Conservation (phyloP, 2,329 filamentous ascomycete genomes). For the Colletotrichum cereale region DNA sequence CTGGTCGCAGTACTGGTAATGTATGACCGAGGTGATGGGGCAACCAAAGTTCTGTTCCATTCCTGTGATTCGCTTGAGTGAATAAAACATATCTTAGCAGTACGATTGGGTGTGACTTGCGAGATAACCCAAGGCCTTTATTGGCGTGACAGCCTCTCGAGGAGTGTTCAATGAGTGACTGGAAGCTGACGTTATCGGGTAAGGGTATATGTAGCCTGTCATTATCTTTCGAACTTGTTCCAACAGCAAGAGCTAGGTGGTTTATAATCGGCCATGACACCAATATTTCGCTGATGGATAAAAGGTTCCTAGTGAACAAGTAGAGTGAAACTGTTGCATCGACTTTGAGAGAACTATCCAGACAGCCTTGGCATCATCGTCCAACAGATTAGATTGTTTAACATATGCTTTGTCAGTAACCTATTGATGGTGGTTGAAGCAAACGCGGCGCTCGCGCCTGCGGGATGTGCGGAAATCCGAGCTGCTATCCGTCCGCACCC, state of each 20-base stretch:
- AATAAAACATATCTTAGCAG: background rate
- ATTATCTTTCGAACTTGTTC: background rate
- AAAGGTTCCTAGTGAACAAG: background rate
- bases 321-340: background rate
- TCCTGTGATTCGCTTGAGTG: background rate
- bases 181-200: background rate
- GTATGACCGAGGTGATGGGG: background rate
- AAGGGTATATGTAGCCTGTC: background rate
- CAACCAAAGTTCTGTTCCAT: background rate
- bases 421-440: background rate
- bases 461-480: constrained; percentile 3
- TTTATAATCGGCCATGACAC: background rate
- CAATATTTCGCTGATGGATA: background rate
- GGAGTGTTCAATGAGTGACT: background rate
- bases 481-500: background rate
- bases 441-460: background rate
- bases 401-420: background rate
- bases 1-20: background rate
- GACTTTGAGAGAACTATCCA: background rate
- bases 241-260: background rate
- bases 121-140: constrained; percentile 1
- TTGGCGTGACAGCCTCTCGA: background rate
- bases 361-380: background rate
- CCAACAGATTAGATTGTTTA: background rate
- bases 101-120: background rate